Conservation (phyloP, 192 early-diverging fungal species). For the Coemansia erecta region DNA sequence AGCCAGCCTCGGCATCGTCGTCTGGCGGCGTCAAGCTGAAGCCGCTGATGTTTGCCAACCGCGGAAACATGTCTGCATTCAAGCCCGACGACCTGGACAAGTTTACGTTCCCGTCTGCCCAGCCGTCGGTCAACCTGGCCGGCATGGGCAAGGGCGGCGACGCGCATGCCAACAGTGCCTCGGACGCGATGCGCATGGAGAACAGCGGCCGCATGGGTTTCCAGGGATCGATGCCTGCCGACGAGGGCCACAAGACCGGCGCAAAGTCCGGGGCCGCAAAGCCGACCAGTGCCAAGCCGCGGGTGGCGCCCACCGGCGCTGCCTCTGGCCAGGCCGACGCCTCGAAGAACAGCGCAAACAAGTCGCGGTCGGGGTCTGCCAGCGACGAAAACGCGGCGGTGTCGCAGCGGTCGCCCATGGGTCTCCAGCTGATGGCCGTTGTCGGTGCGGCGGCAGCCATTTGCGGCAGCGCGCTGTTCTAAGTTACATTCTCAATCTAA, state of each 20-base stretch:
- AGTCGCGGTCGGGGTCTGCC: too few relatives aligned
- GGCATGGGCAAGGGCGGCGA: conserved; percentile 6
- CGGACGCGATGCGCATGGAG: conserved; percentile 6
- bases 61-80: conserved; percentile 28
- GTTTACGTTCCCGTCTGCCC: conserved; percentile 43
- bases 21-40: conserved; percentile 10
- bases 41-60: conserved; percentile 32
- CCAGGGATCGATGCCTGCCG: conserved; percentile 12
- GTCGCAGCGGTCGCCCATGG: too few relatives aligned
- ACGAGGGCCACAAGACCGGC: not conserved
- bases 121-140: conserved; percentile 33
- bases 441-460: too few relatives aligned
- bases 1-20: not conserved
- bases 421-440: too few relatives aligned
- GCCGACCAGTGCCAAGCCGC: too few relatives aligned
- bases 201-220: conserved; percentile 1
- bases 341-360: too few relatives aligned
- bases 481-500: too few relatives aligned
- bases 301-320: too few relatives aligned
- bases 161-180: not conserved
- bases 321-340: too few relatives aligned
- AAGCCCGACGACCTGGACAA: conserved; percentile 49
- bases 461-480: too few relatives aligned
- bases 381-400: too few relatives aligned
- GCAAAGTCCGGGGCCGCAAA: too few relatives aligned